Base-by-base conservation (phyloP, 2,329 filamentous ascomycete genomes). In the Cladosporium sp. region DNA sequence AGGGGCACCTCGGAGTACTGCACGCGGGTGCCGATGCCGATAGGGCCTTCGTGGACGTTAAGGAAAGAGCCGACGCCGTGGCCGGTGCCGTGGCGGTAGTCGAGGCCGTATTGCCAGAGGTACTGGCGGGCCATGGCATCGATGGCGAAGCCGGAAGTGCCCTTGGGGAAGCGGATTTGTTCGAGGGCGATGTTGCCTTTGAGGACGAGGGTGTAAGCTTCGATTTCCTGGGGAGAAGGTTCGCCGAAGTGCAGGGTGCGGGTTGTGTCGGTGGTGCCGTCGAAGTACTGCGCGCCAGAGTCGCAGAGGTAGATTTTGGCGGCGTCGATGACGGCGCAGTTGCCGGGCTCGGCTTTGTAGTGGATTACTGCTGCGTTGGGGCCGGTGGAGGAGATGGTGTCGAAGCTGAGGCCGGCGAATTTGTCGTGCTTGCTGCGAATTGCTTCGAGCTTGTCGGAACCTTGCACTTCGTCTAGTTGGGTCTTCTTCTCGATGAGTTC, bases 21-120 rank as follows among this genome's bases (percentile, higher is more conserved):
- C 46, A 96, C 88, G 53, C 95, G 86, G 11, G 93, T 97, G 30
- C 95, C 95, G 67, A 99, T 96, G 23, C 95, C 95, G 67, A 99
- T 96, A 1, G 95, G 95, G 0, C 95, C 95, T 80, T 99, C 95
- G 76, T 99, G 95, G 0, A 99, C 95, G 71, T 99, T 99, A 70
- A 99, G 81, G 79, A 90, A 99, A 1, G 93, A 97, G 30, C 95
- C 95, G 39, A 99, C 91, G 51, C 95, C 95, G 76, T 99, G 95
- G 11, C 95, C 95, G 5, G 95, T 99, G 65, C 95, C 95, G 76
- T 99, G 95, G 43, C 95, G 88, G 79, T 97, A 99, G 76, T 99
- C 95, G 14, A 99, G 83, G 0, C 95, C 95, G 74, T 94, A 85
- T 74, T 91, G 90, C 95, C 95, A 99, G 66, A 99, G 84, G 74